These are phyloP conservation scores for Udeniomyces megalosporus DNA, from an alignment of 768 basidiomycete genomes.

Conservation along the genomic window DNA sequence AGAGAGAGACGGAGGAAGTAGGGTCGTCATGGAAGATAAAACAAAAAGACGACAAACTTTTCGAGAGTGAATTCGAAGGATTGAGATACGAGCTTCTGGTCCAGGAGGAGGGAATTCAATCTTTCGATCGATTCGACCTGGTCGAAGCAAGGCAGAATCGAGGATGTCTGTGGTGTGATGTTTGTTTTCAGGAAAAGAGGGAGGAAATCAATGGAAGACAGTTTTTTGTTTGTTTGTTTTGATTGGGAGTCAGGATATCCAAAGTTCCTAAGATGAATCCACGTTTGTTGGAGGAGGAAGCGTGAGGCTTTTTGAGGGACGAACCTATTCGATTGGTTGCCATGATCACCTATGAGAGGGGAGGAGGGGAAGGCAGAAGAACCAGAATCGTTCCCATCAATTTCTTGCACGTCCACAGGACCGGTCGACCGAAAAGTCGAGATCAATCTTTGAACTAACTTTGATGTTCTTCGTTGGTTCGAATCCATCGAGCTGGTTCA, in stretches of 20 bases:
- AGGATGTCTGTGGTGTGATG: conserved; percentile 87
- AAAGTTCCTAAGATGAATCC: too few species aligned
- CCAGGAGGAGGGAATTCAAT: conserved; percentile 98
- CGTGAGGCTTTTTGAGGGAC: too few species aligned
- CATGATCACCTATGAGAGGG: conserved; percentile 50
- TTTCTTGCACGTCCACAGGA: background rate
- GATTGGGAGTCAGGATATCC: too few species aligned
- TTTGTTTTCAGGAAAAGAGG: too few species aligned
- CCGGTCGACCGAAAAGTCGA: background rate
- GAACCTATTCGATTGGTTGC: conserved; percentile 86
- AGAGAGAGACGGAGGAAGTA: background rate
- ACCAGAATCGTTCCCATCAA: background rate
- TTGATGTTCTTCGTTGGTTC: conserved; percentile 71
- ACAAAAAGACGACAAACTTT: conserved; percentile 41
- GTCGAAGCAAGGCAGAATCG: conserved; percentile 78
- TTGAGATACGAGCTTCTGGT: conserved; percentile 91
- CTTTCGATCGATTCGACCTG: conserved; percentile 89
- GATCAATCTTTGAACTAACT: conserved; percentile 23
- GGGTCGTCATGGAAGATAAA: background rate
- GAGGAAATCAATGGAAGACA: too few species aligned
- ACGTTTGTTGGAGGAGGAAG: too few species aligned
- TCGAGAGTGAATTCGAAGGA: conserved; percentile 87
- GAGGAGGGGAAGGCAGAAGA: background rate
- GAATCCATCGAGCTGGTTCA: conserved; percentile 80
- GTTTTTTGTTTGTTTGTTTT: too few species aligned